Evolutionary conservation across 2,329 filamentous ascomycete genomes (phyloP).

Genomic region (Colletotrichum aenigma): DNA sequence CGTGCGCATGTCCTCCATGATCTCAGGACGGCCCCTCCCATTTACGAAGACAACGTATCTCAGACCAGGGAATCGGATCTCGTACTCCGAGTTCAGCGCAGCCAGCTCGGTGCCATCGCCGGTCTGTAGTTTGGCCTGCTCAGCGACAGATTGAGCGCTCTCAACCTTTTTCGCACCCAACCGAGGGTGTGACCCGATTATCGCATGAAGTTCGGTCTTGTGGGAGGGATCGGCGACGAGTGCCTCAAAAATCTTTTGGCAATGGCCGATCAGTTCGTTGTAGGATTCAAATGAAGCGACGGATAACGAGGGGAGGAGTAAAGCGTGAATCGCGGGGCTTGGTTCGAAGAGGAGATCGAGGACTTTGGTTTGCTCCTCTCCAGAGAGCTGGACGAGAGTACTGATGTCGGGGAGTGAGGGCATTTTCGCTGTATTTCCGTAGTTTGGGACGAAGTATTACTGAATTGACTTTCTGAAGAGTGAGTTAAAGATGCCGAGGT

Average conservation of each 20-base stretch:
- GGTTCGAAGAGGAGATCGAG: conserved; percentile 88
- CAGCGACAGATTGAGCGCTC: conserved; percentile 79
- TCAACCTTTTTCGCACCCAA: conserved; percentile 82
- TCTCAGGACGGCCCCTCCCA: conserved; percentile 71
- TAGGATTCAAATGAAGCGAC: conserved; percentile 67
- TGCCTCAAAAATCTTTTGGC: conserved; percentile 66
- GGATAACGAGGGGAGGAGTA: conserved; percentile 72
- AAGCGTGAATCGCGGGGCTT: conserved; percentile 72
- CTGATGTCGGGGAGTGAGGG: conserved; percentile 60
- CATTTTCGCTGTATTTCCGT: conserved; percentile 1
- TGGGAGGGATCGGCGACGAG: conserved; percentile 56
- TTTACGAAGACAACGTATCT: conserved; percentile 94
- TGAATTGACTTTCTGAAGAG: neutral
- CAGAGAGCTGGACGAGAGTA: conserved; percentile 59
- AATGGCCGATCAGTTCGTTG: conserved; percentile 67
- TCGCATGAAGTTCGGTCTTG: conserved; percentile 66
- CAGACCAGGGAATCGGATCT: conserved; percentile 79
- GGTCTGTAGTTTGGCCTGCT: conserved; percentile 76
- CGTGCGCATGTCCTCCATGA: conserved; percentile 82
- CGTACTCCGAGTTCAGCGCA: conserved; percentile 77
- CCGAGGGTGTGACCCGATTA: conserved; percentile 82
- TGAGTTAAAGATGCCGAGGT: neutral
- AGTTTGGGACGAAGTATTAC: neutral
- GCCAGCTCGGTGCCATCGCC: conserved; percentile 64
- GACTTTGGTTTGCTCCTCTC: conserved; percentile 57